phyloP scores from a whole-genome alignment of 176 grass and related monocot genomes.

The Phyllostachys edulis region DNA sequence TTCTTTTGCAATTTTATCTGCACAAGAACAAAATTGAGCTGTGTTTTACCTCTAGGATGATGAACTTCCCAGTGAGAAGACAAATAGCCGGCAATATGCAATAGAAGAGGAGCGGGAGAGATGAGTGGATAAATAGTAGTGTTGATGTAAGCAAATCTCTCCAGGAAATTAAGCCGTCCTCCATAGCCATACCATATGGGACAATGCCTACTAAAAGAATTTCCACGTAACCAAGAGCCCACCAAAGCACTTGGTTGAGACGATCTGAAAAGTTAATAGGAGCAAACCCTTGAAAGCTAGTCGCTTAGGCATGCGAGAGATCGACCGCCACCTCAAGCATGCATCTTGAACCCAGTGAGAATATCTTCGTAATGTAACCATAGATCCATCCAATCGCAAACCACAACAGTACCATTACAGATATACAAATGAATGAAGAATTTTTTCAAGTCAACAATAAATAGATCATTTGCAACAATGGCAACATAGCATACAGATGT shows the following conservation, averaged over 20 bases:
- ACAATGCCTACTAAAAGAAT: conserved; percentile 92
- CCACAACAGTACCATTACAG: conserved; percentile 15
- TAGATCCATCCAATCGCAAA: conserved; percentile 93
- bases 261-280: conserved; percentile 95
- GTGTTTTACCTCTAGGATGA: conserved; percentile 73
- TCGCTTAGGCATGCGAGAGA: conserved; percentile 84
- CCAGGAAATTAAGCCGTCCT: conserved; percentile 75
- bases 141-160: conserved; percentile 89
- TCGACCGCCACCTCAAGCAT: conserved; percentile 90
- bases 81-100: conserved; percentile 81
- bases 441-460: not conserved
- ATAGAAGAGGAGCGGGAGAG: conserved; percentile 75
- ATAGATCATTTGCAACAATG: not conserved
- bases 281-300: conserved; percentile 84
- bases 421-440: not conserved
- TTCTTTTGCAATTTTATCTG: not conserved
- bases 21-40: not conserved
- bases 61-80: conserved; percentile 90
- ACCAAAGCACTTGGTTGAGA: conserved; percentile 86
- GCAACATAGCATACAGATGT: not conserved
- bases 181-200: conserved; percentile 93
- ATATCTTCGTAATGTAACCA: conserved; percentile 95
- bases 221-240: conserved; percentile 88
- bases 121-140: conserved; percentile 89
- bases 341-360: conserved; percentile 94